A percentile compares a stretch with the other conserved stretches of the same genome.
Evolutionary conservation across 2,329 filamentous ascomycete genomes (phyloP).

Genomic region (Pyrenophora graminea): DNA sequence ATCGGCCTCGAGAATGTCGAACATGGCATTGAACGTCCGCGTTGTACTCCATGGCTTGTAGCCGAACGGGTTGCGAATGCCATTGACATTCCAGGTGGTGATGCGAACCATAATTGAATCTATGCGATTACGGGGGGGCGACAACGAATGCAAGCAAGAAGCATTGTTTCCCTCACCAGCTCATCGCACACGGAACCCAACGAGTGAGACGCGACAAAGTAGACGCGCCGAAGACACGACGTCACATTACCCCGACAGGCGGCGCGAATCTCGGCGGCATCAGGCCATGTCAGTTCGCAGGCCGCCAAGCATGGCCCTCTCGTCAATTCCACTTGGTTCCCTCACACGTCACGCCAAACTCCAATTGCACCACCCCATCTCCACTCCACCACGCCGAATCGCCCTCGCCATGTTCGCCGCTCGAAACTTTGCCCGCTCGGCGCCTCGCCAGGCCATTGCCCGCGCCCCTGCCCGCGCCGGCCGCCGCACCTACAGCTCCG

Average conservation of each 20-base stretch:
- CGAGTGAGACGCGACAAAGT: conserved; percentile 8
- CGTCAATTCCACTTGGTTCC: conserved; percentile 28
- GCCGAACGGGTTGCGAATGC: conserved; percentile 59
- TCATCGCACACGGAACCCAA: not conserved
- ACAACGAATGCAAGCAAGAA: conserved; percentile 5
- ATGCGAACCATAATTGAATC: conserved; percentile 70
- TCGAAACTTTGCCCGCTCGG: conserved; percentile 42
- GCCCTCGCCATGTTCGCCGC: conserved; percentile 41
- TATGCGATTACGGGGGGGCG: conserved; percentile 7
- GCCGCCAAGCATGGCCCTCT: conserved; percentile 22
- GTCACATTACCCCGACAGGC: conserved; percentile 25
- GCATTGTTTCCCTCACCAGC: conserved; percentile 11
- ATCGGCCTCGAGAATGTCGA: conserved; percentile 88
- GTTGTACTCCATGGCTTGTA: conserved; percentile 57
- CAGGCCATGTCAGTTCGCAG: conserved; percentile 11
- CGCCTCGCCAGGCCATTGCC: conserved; percentile 62
- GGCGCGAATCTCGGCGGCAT: conserved; percentile 12
- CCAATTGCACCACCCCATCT: conserved; percentile 36
- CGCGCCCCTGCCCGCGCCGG: conserved; percentile 67
- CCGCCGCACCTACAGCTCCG: conserved; percentile 70
- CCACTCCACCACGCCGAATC: conserved; percentile 33
- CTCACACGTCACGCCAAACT: conserved; percentile 28
- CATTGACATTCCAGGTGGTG: conserved; percentile 63
- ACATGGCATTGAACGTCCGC: conserved; percentile 70
- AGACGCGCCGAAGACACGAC: conserved; percentile 23